Base-by-base conservation (phyloP, 768 basidiomycete genomes). In the Trametes cingulata region DNA sequence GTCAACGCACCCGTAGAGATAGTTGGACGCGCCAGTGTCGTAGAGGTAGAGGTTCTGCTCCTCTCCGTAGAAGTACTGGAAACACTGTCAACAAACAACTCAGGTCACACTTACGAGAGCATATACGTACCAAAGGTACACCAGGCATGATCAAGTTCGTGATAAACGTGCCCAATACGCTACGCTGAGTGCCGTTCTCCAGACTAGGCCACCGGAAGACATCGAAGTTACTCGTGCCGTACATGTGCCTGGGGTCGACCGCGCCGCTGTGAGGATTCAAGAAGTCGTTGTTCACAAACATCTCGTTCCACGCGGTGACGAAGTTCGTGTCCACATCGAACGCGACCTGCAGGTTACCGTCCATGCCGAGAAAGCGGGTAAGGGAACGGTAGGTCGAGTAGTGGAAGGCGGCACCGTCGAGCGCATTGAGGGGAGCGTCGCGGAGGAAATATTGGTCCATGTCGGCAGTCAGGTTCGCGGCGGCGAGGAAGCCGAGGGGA, bases 201-300 rank as follows among this genome's bases (percentile, higher is more conserved):
- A 97, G 72, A 74, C 89, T 86, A 3, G 92, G 93, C 95, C 94
- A 97, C 57, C 95, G 83, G 80, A 90, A 97, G 10, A 97, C 84
- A 78, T 96, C 95, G 76, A 95, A 95, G 70, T 96, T 95, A 70
- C 89, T 90, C n/a, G 87, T 87, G 40, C 95, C 95, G 69, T 81
- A 94, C 89, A 95, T 85, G 74, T 97, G 95, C 62, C 82, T 79
- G 2, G 94, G 94, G 69, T 97, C 94, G 42, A 93, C 74, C 7
- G 66, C 3, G 56, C 85, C 85, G 0, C 79, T 86, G 45, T 77
- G 72, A 2, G 88, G 74, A 70, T 96, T 95, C 51, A 96, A 61
- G 67, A 96, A 87, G 68, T 97, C 95, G 68, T 96, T 87, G 72
- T 85, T 81, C 67, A 91, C 85, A 67, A 93, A 88, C 85, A 96